phyloP scores from a whole-genome alignment of 2,329 filamentous ascomycete species.

The Alternaria burnsii region DNA sequence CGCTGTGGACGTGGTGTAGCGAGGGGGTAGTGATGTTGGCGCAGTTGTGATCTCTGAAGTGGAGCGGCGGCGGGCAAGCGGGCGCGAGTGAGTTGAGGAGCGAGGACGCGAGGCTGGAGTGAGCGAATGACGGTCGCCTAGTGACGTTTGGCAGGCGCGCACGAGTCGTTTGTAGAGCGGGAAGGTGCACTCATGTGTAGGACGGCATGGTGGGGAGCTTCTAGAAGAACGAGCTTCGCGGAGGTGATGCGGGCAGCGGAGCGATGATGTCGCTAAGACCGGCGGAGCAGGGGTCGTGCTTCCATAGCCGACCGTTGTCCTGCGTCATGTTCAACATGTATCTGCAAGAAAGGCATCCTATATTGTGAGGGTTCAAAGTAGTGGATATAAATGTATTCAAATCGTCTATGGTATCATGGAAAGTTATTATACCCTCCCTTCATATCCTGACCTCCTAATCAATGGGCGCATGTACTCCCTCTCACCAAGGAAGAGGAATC shows the following conservation, averaged over 20 bases:
- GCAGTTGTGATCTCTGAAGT: conserved; percentile 4
- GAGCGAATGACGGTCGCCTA: conserved; percentile 1
- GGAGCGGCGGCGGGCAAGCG: conserved; percentile 6
- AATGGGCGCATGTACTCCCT: background rate
- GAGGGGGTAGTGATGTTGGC: background rate
- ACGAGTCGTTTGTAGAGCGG: background rate
- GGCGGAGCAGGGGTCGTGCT: conserved; percentile 18
- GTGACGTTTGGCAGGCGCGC: background rate
- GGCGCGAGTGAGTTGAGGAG: conserved; percentile 10
- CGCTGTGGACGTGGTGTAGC: background rate
- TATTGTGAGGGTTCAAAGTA: background rate
- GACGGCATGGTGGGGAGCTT: conserved; percentile 24
- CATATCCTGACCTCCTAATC: background rate
- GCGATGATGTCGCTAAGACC: conserved; percentile 15
- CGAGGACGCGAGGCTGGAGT: background rate
- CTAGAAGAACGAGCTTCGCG: conserved; percentile 19
- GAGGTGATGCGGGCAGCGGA: conserved; percentile 23
- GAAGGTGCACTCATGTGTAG: conserved; percentile 10
- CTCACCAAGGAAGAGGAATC: background rate
- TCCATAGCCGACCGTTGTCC: background rate
- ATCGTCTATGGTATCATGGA: background rate
- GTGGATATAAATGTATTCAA: background rate
- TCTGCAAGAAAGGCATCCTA: background rate
- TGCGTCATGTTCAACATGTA: conserved; percentile 1
- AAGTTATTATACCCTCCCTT: background rate